These are phyloP conservation scores for Ustilago shanxiensis DNA, from an alignment of 1,284 basidiomycete species.

Conservation along the genomic window DNA sequence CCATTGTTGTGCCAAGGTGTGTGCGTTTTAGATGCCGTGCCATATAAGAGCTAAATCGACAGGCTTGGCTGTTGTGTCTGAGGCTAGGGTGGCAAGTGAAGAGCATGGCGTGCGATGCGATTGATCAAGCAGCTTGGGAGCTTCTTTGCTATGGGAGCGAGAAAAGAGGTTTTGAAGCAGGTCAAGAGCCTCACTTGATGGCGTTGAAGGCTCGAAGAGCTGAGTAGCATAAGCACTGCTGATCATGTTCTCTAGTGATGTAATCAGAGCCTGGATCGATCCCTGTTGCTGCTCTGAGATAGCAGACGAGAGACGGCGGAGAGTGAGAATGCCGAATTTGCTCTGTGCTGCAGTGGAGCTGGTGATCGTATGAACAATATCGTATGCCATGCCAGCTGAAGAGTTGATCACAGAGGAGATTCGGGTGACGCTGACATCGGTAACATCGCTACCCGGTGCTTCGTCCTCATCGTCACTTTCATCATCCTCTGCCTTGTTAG, in stretches of 20 bases:
- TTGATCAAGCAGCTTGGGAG: neutral
- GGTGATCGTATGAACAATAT: slow-evolving; percentile 23
- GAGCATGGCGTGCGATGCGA: slow-evolving; percentile 27
- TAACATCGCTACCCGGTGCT: slow-evolving; percentile 17
- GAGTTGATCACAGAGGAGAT: neutral
- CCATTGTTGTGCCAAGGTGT: neutral
- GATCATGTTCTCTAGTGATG: neutral
- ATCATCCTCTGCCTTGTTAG: neutral
- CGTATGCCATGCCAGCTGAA: neutral
- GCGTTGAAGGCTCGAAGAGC: slow-evolving; percentile 16
- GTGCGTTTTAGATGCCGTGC: slow-evolving; percentile 40
- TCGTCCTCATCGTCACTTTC: slow-evolving; percentile 51
- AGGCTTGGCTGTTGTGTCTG: slow-evolving; percentile 5
- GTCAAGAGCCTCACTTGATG: neutral
- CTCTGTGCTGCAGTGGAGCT: slow-evolving; percentile 12
- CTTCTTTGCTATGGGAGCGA: neutral
- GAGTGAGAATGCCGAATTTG: slow-evolving; percentile 34
- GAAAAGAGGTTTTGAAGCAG: slow-evolving; percentile 3
- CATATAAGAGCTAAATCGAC: slow-evolving; percentile 39
- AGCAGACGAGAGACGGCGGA: slow-evolving; percentile 2
- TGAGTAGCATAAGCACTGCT: slow-evolving; percentile 21
- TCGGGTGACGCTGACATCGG: slow-evolving; percentile 13
- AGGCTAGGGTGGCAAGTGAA: slow-evolving; percentile 12
- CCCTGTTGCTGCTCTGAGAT: neutral
- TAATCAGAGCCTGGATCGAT: neutral